Conservation (phyloP, 106 monocot species). For the Dendrobium catenatum region DNA sequence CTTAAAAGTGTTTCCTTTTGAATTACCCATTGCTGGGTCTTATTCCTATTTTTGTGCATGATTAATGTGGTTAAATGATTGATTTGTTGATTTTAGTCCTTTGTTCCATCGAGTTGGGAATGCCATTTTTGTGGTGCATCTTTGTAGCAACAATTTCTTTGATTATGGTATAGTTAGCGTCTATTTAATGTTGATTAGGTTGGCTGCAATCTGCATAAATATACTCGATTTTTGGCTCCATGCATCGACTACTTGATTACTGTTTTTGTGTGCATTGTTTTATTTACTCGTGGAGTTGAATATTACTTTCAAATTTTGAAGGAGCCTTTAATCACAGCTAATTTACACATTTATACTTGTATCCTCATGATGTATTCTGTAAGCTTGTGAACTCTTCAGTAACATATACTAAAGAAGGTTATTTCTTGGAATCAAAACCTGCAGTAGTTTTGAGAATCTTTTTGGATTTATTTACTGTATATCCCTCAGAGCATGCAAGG, state of each 20-base stretch:
- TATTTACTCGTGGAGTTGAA: background rate
- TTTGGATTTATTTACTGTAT: background rate
- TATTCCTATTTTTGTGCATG: no score
- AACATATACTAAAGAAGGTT: background rate
- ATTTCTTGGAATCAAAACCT: background rate
- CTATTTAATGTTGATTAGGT: no score
- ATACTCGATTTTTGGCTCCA: no score
- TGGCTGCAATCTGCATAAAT: no score
- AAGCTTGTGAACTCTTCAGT: background rate
- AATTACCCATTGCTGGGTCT: background rate
- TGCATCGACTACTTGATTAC: no score
- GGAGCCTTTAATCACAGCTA: background rate
- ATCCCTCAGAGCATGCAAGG: background rate
- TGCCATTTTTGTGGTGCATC: no score
- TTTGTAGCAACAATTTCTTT: no score
- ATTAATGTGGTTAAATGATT: no score
- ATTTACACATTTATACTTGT: background rate
- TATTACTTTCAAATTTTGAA: background rate
- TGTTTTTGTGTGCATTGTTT: no score
- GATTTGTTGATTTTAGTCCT: no score
- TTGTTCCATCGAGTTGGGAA: no score
- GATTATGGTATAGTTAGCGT: no score
- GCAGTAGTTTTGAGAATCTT: background rate
- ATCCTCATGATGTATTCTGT: background rate
- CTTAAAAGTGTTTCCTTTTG: background rate